Evolutionary conservation across 1,284 basidiomycete genomes (phyloP), one percentile per base, ranked within the genome.

Genomic region (Moesziomyces globuligerus): DNA sequence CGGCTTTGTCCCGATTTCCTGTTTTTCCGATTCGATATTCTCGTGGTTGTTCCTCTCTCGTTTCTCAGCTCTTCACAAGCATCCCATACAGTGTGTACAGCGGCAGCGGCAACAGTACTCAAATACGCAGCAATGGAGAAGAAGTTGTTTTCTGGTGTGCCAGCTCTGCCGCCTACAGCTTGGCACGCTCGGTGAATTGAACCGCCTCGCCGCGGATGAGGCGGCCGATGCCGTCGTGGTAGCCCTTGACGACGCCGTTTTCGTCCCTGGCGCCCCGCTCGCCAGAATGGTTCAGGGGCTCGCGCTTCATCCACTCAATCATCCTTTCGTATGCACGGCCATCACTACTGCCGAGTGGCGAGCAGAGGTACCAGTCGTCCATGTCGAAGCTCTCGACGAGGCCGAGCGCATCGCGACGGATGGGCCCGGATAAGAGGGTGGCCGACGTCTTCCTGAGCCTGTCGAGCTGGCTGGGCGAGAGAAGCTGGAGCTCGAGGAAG

Each of bases 331-430:
- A 76, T 1, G 70, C 75, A 3, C 75, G 41, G 1, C 73, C 75
- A 39, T 75, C 74, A 37, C 61, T 73, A 46, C 55, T 59, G 11
- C 67, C 75, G 24, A 77, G 47, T 4, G 75, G 74, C 23, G 62
- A 67, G 53, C 67, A 75, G 13, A 77, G 65, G 42, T 77, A 77
- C 74, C 74, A 75, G 42, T 77, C 75, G 48, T 75, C 72, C 60
- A 75, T 61, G 53, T 77, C 75, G 26, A 68, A 72, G 40, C 67
- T 70, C 51, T 77, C 75, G 7, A 64, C 70, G 40, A 77, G 49
- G 4, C 70, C 67, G 9, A 77, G 21, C 0, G 72, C 69, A 26
- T 77, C 70, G 15, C 55, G 42, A 24, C 55, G 29, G 38, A 72
- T 62, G 3, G 62, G 54, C 2, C 69, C 69, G 1, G 62, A 47